Evolutionary conservation across 805 yeast species (phyloP).

Genomic region (Kockiozyma suomiensis): DNA sequence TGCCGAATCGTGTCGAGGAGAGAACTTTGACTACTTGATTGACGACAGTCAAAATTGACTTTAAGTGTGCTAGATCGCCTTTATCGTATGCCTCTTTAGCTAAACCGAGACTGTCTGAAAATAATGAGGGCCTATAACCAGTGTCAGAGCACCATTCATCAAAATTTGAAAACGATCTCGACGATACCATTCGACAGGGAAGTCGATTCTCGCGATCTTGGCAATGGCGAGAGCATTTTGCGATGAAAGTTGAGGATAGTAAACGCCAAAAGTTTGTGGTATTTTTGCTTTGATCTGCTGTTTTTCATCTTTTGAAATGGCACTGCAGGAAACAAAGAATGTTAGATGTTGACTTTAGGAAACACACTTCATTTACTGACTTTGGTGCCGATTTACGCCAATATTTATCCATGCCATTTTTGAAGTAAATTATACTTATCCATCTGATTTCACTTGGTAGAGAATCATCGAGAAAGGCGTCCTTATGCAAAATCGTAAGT

Average conservation of each 20-base stretch:
- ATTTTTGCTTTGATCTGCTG: constrained; percentile 58
- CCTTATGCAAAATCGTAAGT: constrained; percentile 37
- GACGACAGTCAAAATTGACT: constrained; percentile 65
- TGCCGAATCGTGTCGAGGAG: constrained; percentile 78
- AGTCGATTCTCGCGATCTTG: constrained; percentile 77
- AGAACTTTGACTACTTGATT: constrained; percentile 79
- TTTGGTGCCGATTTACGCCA: constrained; percentile 75
- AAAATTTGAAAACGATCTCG: background rate
- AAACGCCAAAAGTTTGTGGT: constrained; percentile 64
- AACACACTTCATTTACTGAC: too few species aligned
- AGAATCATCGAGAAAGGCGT: constrained; percentile 61
- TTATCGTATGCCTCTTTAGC: constrained; percentile 48
- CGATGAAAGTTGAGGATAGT: constrained; percentile 69
- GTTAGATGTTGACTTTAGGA: too few species aligned
- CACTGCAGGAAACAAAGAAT: constrained; percentile 37
- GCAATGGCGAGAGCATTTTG: constrained; percentile 87
- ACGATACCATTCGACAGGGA: constrained; percentile 75
- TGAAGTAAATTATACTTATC: constrained; percentile 84
- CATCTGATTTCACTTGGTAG: constrained; percentile 71
- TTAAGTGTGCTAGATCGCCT: constrained; percentile 51
- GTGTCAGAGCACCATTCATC: background rate
- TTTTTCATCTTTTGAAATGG: constrained; percentile 70
- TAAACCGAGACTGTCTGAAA: constrained; percentile 54
- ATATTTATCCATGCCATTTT: constrained; percentile 80
- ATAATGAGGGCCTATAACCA: constrained; percentile 54